These are phyloP conservation scores for Dorcoceras hygrometricum DNA, from an alignment of 257 asterid species.

Conservation along the genomic window DNA sequence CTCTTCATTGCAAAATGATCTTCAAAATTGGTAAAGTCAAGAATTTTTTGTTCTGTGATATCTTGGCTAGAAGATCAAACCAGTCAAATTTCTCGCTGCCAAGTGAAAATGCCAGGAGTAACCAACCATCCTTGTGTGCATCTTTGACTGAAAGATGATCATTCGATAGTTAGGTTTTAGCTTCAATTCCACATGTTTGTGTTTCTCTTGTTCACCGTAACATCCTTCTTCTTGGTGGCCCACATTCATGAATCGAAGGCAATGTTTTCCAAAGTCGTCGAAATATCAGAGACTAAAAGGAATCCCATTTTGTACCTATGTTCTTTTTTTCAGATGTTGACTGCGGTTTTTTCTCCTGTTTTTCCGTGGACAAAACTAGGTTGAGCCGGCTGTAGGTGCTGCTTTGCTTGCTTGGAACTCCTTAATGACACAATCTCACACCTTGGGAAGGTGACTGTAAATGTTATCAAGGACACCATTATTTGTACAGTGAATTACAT, in stretches of 20 bases:
- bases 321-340: background rate
- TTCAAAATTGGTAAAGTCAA: background rate
- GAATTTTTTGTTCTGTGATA: background rate
- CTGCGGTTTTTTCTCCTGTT: background rate
- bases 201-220: background rate
- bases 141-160: background rate
- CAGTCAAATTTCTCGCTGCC: background rate
- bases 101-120: background rate
- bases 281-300: background rate
- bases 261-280: background rate
- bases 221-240: background rate
- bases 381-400: conserved; percentile 85
- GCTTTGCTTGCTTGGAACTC: conserved; percentile 81
- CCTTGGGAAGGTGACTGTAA: conserved; percentile 26
- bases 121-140: background rate
- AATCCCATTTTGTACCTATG: background rate
- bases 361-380: conserved; percentile 36
- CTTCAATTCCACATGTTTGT: background rate
- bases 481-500: conserved; percentile 22
- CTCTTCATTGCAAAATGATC: background rate
- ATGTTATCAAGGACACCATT: background rate
- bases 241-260: background rate
- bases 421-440: conserved; percentile 45
- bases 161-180: background rate
- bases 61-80: background rate